Evolutionary conservation across 2,329 filamentous ascomycete genomes (phyloP), one percentile per base, ranked within the genome.

Genomic region (Onygenales sp.): DNA sequence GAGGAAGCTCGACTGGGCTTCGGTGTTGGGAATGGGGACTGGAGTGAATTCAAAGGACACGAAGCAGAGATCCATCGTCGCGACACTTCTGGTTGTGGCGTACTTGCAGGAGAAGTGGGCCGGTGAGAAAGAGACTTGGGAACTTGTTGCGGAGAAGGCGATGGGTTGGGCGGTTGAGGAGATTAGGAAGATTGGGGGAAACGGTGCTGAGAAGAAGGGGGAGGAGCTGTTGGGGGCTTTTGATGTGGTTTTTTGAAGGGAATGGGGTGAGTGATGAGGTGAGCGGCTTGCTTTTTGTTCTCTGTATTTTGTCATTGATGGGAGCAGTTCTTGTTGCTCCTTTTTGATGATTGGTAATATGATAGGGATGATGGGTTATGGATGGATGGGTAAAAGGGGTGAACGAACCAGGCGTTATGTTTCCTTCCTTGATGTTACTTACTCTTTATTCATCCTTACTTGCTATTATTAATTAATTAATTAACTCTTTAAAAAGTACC

Each of bases 131-230:
- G 83, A 82, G 2, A 73, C 75, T 6, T 87, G 83, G 83, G 82
- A 84, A 57, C 71, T 87, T 72, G 68, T 86, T 41, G 80, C 77
- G 13, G 76, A 78, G 8, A 86, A 85, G 72, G 82, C 79, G 0
- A 72, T 69, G 60, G 61, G 46, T 0, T 85, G 80, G 79, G 55
- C 36, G 13, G 43, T 50, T 14, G 27, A 33, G n/a, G 36, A 7
- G 33, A 39, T 53, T 21, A 17, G 27, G 13, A 17, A 41, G 43
- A 53, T 46, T 39, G 51, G 51, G 3, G 43, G 51, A 5, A 33
- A 11, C 21, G 21, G 1, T 53, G 4, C 43, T n/a, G 43, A 6
- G 17, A n/a, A 7, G 7, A 43, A 35, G 5, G 17, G 13, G 10
- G 39, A 39, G n/a, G 41, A 45, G 31, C 11, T 52, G 14, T 48